A percentile compares a stretch with the other conserved stretches of the same genome.
Conservation (phyloP, 768 basidiomycete species). For the Hypholoma fasciculare region DNA sequence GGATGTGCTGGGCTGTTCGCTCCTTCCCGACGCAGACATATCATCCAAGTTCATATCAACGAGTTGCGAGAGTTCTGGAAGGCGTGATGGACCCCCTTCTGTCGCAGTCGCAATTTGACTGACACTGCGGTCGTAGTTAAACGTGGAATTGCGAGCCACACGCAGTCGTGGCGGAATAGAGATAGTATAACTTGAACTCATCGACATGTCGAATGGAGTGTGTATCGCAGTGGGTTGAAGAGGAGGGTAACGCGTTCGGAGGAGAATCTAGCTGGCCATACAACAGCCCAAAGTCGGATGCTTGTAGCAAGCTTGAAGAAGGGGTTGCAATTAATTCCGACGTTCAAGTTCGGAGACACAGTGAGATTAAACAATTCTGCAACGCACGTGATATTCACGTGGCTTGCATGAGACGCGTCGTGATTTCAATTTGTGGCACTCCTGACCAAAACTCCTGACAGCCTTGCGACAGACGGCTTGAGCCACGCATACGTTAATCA, state of each 20-base stretch:
- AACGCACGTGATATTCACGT: background rate
- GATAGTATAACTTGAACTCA: constrained; percentile 4
- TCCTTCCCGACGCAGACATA: constrained; percentile 26
- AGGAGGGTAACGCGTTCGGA: background rate
- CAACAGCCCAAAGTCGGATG: background rate
- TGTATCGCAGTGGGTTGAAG: background rate
- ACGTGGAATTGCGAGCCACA: constrained; percentile 29
- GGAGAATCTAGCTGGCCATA: background rate
- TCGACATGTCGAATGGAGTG: constrained; percentile 5
- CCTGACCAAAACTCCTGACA: too few species aligned
- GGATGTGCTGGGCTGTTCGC: constrained; percentile 37
- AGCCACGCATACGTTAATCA: too few species aligned
- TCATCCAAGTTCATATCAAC: constrained; percentile 25
- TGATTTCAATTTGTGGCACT: too few species aligned
- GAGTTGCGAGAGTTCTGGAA: constrained; percentile 32
- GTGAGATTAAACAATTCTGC: background rate
- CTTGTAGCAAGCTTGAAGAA: too few species aligned
- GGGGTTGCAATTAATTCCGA: too few species aligned
- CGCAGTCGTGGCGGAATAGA: constrained; percentile 34
- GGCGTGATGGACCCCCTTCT: constrained; percentile 36
- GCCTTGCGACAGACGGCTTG: too few species aligned
- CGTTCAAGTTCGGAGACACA: background rate
- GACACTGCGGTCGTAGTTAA: constrained; percentile 23
- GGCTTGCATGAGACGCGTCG: background rate
- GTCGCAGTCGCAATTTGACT: constrained; percentile 24